Percentiles rank a stretch among this genome's conserved stretches.
These are phyloP conservation scores for Euryodendron excelsum DNA, from an alignment of 148 eudicot species.

Conservation along the genomic window DNA sequence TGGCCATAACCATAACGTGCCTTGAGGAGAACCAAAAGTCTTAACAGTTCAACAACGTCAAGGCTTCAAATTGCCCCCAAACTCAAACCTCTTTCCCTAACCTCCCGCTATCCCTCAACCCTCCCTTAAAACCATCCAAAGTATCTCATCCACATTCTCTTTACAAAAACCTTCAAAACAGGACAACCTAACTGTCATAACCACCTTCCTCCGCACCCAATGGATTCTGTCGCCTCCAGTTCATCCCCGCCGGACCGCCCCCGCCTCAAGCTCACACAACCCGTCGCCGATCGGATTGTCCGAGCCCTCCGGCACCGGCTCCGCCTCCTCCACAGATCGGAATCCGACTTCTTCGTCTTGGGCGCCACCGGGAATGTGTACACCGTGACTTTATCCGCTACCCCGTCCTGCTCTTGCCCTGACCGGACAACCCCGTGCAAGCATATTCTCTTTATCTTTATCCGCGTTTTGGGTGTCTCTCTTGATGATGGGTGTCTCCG, in stretches of 20 bases:
- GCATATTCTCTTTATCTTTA: slow-evolving; percentile 67
- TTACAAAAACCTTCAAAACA: slow-evolving; percentile 15
- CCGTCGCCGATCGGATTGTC: slow-evolving; percentile 54
- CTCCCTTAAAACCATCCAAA: slow-evolving; percentile 38
- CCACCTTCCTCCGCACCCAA: slow-evolving; percentile 8
- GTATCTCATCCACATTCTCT: slow-evolving; percentile 30
- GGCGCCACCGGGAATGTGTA: slow-evolving; percentile 90
- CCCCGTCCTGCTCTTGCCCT: slow-evolving; percentile 74
- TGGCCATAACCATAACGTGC: slow-evolving; percentile 18
- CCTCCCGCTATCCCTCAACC: slow-evolving; percentile 34
- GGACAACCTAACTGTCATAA: neutral
- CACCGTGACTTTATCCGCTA: slow-evolving; percentile 54
- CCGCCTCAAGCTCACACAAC: slow-evolving; percentile 37
- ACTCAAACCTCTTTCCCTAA: slow-evolving; percentile 14
- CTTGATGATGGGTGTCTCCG: slow-evolving; percentile 53
- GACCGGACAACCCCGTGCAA: slow-evolving; percentile 80
- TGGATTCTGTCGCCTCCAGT: slow-evolving; percentile 53
- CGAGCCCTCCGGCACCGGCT: slow-evolving; percentile 70
- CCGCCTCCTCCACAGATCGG: slow-evolving; percentile 70
- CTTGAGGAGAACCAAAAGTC: slow-evolving; percentile 26
- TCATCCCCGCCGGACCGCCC: slow-evolving; percentile 16
- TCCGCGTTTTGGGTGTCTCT: slow-evolving; percentile 50
- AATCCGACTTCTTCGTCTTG: slow-evolving; percentile 62
- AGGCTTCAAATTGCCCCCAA: slow-evolving; percentile 7
- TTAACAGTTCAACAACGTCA: neutral